A percentile compares a stretch with the other conserved stretches of the same genome.
These are phyloP conservation scores for Colletotrichum plurivorum DNA, from an alignment of 2,329 filamentous ascomycete genomes.

Conservation along the genomic window DNA sequence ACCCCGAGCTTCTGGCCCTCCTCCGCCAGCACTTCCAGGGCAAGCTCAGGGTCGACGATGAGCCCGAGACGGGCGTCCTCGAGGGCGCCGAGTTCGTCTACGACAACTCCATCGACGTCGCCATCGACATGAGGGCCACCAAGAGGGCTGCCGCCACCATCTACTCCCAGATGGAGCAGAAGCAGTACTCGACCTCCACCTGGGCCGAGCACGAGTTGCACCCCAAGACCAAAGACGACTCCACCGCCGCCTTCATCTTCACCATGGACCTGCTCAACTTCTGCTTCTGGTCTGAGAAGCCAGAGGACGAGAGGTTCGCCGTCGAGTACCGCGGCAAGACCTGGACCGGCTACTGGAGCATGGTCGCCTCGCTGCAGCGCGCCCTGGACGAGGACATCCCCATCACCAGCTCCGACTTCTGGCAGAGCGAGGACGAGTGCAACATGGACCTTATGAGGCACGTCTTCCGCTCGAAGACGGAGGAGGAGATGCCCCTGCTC, in stretches of 20 bases:
- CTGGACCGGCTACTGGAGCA: conserved; percentile 97
- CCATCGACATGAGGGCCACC: conserved; percentile 85
- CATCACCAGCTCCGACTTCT: conserved; percentile 90
- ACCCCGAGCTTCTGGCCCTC: conserved; percentile 88
- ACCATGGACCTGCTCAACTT: conserved; percentile 98
- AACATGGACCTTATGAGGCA: conserved; percentile 80
- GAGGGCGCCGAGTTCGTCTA: conserved; percentile 88
- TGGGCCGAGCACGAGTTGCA: conserved; percentile 95
- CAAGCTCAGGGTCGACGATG: conserved; percentile 65
- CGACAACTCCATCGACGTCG: conserved; percentile 93
- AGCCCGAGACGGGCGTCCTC: conserved; percentile 86
- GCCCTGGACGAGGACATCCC: conserved; percentile 93
- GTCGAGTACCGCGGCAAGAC: conserved; percentile 84
- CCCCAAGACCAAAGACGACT: conserved; percentile 84
- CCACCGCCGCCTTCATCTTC: conserved; percentile 92
- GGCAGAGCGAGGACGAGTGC: conserved; percentile 83
- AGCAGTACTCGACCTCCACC: conserved; percentile 84
- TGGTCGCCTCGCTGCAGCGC: conserved; percentile 88
- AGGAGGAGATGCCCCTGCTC: conserved; percentile 89
- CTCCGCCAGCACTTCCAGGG: conserved; percentile 84
- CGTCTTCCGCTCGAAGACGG: conserved; percentile 88
- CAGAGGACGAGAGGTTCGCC: conserved; percentile 81
- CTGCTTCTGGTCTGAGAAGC: conserved; percentile 89
- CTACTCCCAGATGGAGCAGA: conserved; percentile 85
- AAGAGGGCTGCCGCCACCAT: conserved; percentile 87